A percentile compares a stretch with the other conserved stretches of the same genome.
Evolutionary conservation across 345 rosid species (phyloP).

Genomic region (Citropsis articulata): DNA sequence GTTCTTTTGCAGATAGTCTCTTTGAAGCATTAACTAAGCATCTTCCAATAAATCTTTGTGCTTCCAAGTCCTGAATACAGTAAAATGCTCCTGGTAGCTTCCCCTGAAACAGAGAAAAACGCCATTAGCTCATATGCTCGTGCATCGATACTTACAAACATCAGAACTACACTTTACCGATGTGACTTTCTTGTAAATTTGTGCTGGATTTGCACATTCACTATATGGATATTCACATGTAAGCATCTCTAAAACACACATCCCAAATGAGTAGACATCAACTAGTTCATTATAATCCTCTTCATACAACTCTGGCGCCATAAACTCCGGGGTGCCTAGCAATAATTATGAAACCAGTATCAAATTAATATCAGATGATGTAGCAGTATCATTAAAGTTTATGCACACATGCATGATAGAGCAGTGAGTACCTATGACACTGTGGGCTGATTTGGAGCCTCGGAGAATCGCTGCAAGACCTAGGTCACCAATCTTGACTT

Average conservation of each 20-base stretch:
- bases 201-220: constrained; percentile 70
- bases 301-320: constrained; percentile 86
- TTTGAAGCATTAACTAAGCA: constrained; percentile 63
- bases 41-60: constrained; percentile 60
- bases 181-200: constrained; percentile 76
- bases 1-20: constrained; percentile 62
- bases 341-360: background rate
- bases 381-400: background rate
- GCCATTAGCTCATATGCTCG: background rate
- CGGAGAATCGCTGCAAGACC: constrained; percentile 65
- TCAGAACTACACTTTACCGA: constrained; percentile 35
- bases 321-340: constrained; percentile 83
- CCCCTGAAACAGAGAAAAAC: constrained; percentile 46
- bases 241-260: constrained; percentile 81
- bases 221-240: constrained; percentile 79
- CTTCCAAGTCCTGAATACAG: constrained; percentile 56
- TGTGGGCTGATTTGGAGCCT: constrained; percentile 49
- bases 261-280: constrained; percentile 82
- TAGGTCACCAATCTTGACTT: constrained; percentile 68
- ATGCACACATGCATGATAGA: background rate
- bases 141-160: background rate
- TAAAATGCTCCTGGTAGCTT: constrained; percentile 69
- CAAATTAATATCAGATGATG: background rate
- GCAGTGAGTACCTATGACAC: constrained; percentile 45
- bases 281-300: constrained; percentile 81